Percentiles rank a stretch among this genome's conserved stretches.
Conservation (phyloP, 2,329 filamentous ascomycete species). For the Aspergillus floridensis region DNA sequence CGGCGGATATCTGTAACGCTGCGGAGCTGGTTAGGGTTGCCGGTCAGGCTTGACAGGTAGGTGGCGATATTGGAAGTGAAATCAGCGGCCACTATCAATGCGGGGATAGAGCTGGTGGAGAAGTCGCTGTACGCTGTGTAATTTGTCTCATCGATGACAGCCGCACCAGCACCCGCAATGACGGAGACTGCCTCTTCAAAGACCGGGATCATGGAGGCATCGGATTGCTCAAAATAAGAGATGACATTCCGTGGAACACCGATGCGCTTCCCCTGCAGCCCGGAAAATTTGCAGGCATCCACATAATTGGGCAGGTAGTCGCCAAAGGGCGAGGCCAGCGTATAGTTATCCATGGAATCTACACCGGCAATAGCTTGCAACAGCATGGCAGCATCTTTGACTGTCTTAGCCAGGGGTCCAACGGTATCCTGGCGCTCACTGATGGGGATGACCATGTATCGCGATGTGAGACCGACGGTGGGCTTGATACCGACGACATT, state of each 20-base stretch:
- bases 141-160: conserved; percentile 59
- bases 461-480: conserved; percentile 63
- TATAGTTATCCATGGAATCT: conserved; percentile 57
- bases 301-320: conserved; percentile 58
- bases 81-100: conserved; percentile 54
- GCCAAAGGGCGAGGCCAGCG: conserved; percentile 56
- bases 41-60: conserved; percentile 57
- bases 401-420: conserved; percentile 57
- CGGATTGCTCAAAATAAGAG: conserved; percentile 32
- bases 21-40: conserved; percentile 58
- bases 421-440: conserved; percentile 56
- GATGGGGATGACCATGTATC: conserved; percentile 62
- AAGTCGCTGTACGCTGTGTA: conserved; percentile 54
- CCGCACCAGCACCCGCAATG: conserved; percentile 57
- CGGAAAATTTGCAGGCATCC: conserved; percentile 53
- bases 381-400: conserved; percentile 58
- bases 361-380: conserved; percentile 58
- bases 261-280: conserved; percentile 58
- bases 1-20: conserved; percentile 51
- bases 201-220: conserved; percentile 47
- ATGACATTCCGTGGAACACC: conserved; percentile 64
- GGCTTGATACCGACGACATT: conserved; percentile 68
- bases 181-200: conserved; percentile 57
- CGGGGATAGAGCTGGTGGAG: conserved; percentile 35
- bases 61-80: conserved; percentile 55